phyloP scores from a whole-genome alignment of 257 asterid genomes.

The Craterostigma plantagineum region DNA sequence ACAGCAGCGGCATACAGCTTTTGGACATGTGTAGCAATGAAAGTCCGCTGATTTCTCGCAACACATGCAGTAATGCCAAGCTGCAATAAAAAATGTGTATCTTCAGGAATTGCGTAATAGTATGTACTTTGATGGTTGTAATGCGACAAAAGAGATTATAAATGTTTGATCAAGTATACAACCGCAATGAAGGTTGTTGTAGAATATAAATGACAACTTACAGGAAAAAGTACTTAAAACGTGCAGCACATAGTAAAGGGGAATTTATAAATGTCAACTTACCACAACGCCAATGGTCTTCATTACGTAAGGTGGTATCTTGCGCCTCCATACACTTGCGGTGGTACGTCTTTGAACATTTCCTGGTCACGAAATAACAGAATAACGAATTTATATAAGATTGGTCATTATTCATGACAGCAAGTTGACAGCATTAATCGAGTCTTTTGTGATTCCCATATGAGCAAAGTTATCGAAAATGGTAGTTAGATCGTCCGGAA shows the following conservation, averaged over 20 bases:
- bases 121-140: background rate
- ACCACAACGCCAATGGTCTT: constrained; percentile 40
- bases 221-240: too few species aligned
- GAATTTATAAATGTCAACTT: constrained; percentile 12
- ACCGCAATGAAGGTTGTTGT: too few species aligned
- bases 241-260: background rate
- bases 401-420: too few species aligned
- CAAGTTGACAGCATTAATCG: too few species aligned
- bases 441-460: too few species aligned
- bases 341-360: constrained; percentile 66
- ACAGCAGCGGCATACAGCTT: constrained; percentile 47
- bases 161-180: too few species aligned
- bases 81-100: constrained; percentile 19
- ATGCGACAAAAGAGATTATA: background rate
- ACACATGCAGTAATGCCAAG: constrained; percentile 48
- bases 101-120: too few species aligned
- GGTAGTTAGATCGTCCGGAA: too few species aligned
- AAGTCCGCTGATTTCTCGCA: constrained; percentile 22
- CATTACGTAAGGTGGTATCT: constrained; percentile 21
- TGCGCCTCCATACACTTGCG: constrained; percentile 38
- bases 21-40: constrained; percentile 57
- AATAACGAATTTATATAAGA: too few species aligned
- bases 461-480: too few species aligned
- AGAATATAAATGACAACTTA: too few species aligned
- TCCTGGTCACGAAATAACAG: constrained; percentile 21